Evolutionary conservation across 371 early-diverging fungal genomes (phyloP).

Genomic region (Syncephalastrum monosporum): DNA sequence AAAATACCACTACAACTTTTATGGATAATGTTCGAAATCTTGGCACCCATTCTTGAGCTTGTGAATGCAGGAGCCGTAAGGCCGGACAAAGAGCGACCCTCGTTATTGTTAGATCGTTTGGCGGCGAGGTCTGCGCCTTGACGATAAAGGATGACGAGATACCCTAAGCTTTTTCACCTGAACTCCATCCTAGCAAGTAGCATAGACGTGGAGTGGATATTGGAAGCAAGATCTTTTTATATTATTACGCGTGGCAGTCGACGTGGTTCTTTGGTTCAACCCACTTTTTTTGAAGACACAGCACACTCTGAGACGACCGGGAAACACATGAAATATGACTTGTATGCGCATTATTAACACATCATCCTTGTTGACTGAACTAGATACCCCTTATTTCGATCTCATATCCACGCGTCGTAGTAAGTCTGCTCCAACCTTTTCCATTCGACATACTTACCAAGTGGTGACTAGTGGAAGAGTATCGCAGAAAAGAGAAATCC

Average conservation of each 20-base stretch:
- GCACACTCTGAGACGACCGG: background rate
- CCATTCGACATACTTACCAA: too few species aligned
- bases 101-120: slow-evolving; percentile 41
- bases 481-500: slow-evolving; percentile 29
- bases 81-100: slow-evolving; percentile 37
- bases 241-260: background rate
- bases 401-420: background rate
- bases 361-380: background rate
- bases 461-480: slow-evolving; percentile 33
- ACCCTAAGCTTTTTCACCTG: slow-evolving; percentile 27
- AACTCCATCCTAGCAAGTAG: slow-evolving; percentile 13
- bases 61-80: slow-evolving; percentile 41
- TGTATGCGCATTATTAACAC: background rate
- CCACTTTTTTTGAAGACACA: background rate
- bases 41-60: slow-evolving; percentile 32
- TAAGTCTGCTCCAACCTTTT: too few species aligned
- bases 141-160: slow-evolving; percentile 51
- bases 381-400: background rate
- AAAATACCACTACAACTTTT: background rate
- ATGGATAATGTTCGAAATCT: slow-evolving; percentile 45
- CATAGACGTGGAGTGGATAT: slow-evolving; percentile 1
- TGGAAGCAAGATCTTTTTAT: background rate
- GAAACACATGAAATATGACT: background rate
- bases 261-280: background rate
- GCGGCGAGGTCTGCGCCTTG: slow-evolving; percentile 15